phyloP scores from a whole-genome alignment of 116 monocot genomes.

The Zostera marina region DNA sequence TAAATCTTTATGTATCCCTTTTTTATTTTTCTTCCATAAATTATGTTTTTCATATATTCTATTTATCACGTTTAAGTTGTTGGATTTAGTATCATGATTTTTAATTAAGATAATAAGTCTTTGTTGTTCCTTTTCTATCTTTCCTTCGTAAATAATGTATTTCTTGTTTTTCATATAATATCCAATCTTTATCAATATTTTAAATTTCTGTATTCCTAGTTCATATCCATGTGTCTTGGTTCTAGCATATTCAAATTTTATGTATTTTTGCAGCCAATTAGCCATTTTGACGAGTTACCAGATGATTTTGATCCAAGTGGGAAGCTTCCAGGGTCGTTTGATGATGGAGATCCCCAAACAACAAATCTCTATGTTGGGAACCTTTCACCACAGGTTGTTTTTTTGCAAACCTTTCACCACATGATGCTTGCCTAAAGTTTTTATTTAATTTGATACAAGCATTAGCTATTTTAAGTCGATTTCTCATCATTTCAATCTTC shows the following conservation, averaged over 20 bases:
- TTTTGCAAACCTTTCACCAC: background rate
- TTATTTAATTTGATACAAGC: background rate
- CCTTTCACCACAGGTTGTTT: constrained; percentile 83
- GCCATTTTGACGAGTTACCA: constrained; percentile 89
- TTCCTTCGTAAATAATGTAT: background rate
- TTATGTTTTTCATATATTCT: too few relatives aligned
- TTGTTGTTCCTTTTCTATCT: background rate
- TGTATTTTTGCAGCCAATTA: constrained; percentile 64
- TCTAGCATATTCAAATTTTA: constrained; percentile 1
- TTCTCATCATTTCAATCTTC: background rate
- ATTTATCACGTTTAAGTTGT: too few relatives aligned
- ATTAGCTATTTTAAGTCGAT: background rate
- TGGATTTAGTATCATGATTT: too few relatives aligned
- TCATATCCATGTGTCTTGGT: background rate
- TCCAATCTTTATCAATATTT: too few relatives aligned
- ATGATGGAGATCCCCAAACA: constrained; percentile 99
- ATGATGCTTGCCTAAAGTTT: background rate
- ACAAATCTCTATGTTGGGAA: constrained; percentile 99
- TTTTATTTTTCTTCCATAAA: too few relatives aligned
- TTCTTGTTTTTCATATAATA: too few relatives aligned
- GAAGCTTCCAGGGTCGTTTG: constrained; percentile 93
- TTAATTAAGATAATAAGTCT: background rate
- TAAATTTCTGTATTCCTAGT: background rate
- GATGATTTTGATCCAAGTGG: constrained; percentile 92
- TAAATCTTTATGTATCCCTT: too few relatives aligned